Evolutionary conservation across 2,329 filamentous ascomycete genomes (phyloP), one percentile per base, ranked within the genome.

Genomic region (Pseudogymnoascus sp.): DNA sequence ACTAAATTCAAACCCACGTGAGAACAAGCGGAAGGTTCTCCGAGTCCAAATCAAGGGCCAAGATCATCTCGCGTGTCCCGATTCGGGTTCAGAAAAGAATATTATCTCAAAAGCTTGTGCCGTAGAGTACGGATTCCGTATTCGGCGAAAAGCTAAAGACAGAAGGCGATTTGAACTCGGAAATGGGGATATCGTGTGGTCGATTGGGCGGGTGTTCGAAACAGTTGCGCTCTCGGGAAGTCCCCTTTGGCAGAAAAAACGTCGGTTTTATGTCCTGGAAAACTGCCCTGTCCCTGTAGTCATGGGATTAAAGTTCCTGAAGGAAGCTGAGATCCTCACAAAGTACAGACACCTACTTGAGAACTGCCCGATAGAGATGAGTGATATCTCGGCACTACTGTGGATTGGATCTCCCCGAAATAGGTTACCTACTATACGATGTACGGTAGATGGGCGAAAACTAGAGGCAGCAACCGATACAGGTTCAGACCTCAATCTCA

Each of bases 331-430:
- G 21, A 60, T 48, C 3, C 59, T 42, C 25, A 45, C 59, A 2
- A 64, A 60, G 60, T 63, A 66, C 13, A 21, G 60, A 6, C 55
- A 66, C 18, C 5, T 65, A 21, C 62, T 65, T 25, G 60, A 62
- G 18, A 60, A 8, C 15, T 63, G 61, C 33, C 63, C 61, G n/a
- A n/a, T n/a, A n/a, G n/a, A n/a, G 5, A 48, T 27, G n/a, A 33
- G 42, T 2, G 27, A 59, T 18, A 39, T 59, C 5, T 25, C 58
- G 21, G 25, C 35, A 21, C 15, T 59, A 3, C 12, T 59, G 3
- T 59, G 58, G 58, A 39, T 59, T n/a, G 58, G 29, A 13, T 31
- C 58, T 12, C 58, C 58, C 5, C 39, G 13, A 21, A 60, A 33
- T 25, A 55, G 21, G 21, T 4, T 60, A 33, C 18, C 18, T 18